Evolutionary conservation across 1,284 basidiomycete genomes (phyloP).

Genomic region (Pyrrhoderma lamaoense): DNA sequence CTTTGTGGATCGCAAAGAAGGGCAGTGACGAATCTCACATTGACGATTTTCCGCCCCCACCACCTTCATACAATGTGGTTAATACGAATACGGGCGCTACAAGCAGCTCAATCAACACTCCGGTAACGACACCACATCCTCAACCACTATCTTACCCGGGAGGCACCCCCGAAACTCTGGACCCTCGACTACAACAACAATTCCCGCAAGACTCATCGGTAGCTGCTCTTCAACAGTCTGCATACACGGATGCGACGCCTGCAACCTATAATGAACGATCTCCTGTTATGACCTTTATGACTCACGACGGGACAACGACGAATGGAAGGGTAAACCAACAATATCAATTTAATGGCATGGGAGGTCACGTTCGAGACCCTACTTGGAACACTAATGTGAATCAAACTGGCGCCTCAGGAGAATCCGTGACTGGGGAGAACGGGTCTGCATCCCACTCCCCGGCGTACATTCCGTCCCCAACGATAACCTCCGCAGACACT

Average conservation of each 20-base stretch:
- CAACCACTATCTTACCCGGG: slow-evolving; percentile 9
- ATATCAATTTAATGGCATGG: slow-evolving; percentile 37
- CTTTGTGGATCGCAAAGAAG: slow-evolving; percentile 56
- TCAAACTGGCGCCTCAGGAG: slow-evolving; percentile 37
- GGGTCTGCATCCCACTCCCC: slow-evolving; percentile 47
- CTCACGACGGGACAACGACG: slow-evolving; percentile 32
- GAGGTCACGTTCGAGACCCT: slow-evolving; percentile 42
- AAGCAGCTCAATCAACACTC: slow-evolving; percentile 12
- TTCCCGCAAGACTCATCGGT: slow-evolving; percentile 14
- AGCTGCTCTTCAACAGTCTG: slow-evolving; percentile 12
- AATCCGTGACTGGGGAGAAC: slow-evolving; percentile 34
- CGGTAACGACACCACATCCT: slow-evolving; percentile 12
- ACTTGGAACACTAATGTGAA: slow-evolving; percentile 43
- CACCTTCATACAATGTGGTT: slow-evolving; percentile 33
- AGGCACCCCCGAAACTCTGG: slow-evolving; percentile 7
- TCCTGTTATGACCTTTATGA: slow-evolving; percentile 40
- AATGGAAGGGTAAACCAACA: slow-evolving; percentile 34
- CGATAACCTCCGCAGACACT: slow-evolving; percentile 50
- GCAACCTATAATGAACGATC: slow-evolving; percentile 37
- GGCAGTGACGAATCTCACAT: slow-evolving; percentile 42
- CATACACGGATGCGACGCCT: slow-evolving; percentile 24
- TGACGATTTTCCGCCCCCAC: slow-evolving; percentile 48
- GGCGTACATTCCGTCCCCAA: slow-evolving; percentile 49
- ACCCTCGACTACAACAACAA: slow-evolving; percentile 16
- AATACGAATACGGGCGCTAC: slow-evolving; percentile 1